phyloP scores from a whole-genome alignment of 306 rosid species.

The Luffa aegyptiaca region DNA sequence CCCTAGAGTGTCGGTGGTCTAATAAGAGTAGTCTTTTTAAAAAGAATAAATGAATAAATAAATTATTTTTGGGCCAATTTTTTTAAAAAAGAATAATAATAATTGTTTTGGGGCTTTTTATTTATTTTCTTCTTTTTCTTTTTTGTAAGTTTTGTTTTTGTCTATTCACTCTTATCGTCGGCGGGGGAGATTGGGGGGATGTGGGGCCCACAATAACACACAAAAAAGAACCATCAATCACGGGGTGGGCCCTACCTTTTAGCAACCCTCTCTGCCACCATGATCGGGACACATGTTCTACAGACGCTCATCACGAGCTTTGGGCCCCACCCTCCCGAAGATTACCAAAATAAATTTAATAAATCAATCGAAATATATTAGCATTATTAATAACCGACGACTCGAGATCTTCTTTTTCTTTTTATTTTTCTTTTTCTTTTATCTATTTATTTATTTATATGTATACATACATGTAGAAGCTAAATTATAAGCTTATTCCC shows the following conservation, averaged over 20 bases:
- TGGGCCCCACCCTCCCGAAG: constrained; percentile 15
- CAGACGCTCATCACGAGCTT: constrained; percentile 3
- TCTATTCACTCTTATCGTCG: constrained; percentile 9
- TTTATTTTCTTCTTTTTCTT: neutral
- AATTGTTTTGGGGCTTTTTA: neutral
- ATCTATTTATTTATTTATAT: no score
- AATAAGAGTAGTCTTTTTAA: neutral
- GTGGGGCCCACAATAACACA: constrained; percentile 19
- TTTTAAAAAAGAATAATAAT: neutral
- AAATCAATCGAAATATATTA: neutral
- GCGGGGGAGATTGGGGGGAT: constrained; percentile 18
- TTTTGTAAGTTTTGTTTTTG: neutral
- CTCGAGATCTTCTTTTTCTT: neutral
- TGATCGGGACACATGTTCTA: constrained; percentile 19
- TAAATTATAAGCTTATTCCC: no score
- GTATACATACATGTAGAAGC: no score
- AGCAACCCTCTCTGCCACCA: neutral
- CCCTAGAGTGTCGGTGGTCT: constrained; percentile 55
- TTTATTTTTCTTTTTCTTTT: neutral
- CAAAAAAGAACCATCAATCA: constrained; percentile 33
- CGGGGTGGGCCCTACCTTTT: constrained; percentile 32
- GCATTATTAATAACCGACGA: neutral
- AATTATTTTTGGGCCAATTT: neutral
- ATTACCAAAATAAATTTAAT: neutral
- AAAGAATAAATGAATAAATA: neutral